Evolutionary conservation across 257 asterid species (phyloP).

Genomic region (Nicotiana benthamiana): DNA sequence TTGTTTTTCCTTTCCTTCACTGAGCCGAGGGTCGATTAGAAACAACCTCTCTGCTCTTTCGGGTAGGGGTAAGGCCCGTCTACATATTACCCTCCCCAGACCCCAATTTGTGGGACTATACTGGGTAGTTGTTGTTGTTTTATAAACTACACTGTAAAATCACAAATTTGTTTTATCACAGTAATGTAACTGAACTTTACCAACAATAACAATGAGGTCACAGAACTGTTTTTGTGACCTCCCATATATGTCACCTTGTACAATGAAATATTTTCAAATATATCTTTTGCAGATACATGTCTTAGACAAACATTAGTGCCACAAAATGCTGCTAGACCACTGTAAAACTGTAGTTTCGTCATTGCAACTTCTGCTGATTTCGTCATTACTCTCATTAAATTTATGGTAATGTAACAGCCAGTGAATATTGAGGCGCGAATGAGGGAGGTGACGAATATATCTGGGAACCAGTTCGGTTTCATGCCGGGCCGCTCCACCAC

Average conservation of each 20-base stretch:
- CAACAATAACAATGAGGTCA: not conserved
- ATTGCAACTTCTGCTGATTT: slow-evolving; percentile 45
- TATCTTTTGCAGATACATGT: slow-evolving; percentile 22
- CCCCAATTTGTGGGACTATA: no score
- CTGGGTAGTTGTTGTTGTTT: no score
- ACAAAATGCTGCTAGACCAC: slow-evolving; percentile 28
- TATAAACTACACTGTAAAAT: not conserved
- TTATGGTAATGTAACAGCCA: not conserved
- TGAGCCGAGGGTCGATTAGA: no score
- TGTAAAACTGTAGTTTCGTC: no score
- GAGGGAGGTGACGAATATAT: no score
- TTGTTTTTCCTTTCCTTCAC: no score
- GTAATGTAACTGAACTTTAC: not conserved
- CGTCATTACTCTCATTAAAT: slow-evolving; percentile 48
- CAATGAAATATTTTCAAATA: not conserved
- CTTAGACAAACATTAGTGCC: slow-evolving; percentile 32
- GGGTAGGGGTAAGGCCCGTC: no score
- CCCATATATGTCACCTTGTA: not conserved
- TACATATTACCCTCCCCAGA: no score
- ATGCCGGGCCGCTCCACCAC: no score
- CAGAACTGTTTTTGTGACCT: not conserved
- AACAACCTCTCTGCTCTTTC: no score
- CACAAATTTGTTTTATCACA: not conserved
- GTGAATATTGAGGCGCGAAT: no score
- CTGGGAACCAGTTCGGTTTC: no score